Evolutionary conservation across 257 asterid genomes (phyloP).

Genomic region (Paraleonurus japonicus): DNA sequence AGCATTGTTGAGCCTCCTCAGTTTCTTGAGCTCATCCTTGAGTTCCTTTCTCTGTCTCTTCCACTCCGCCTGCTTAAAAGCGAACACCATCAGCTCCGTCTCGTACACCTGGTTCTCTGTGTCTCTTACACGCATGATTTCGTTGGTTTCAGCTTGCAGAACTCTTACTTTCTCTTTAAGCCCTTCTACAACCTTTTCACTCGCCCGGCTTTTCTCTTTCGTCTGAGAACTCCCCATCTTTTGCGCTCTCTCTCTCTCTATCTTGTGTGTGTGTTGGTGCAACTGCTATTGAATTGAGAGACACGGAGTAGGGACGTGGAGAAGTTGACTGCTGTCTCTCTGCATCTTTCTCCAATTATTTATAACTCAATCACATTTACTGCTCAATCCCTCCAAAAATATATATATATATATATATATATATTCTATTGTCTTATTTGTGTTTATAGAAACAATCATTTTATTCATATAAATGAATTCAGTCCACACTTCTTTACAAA

Average conservation of each 20-base stretch:
- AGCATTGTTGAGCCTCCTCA: too few species aligned
- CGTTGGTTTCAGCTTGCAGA: conserved; percentile 59
- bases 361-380: neutral
- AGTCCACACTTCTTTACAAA: too few species aligned
- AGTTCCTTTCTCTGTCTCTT: conserved; percentile 55
- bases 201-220: conserved; percentile 32
- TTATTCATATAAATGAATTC: too few species aligned
- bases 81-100: conserved; percentile 56
- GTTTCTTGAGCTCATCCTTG: conserved; percentile 46
- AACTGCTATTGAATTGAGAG: conserved; percentile 20
- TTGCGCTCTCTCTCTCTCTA: neutral
- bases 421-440: too few species aligned
- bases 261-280: neutral
- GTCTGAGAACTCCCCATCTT: conserved; percentile 64
- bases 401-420: too few species aligned
- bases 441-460: too few species aligned
- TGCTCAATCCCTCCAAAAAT: too few species aligned
- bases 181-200: conserved; percentile 47
- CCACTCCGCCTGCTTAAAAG: conserved; percentile 77
- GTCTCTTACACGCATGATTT: conserved; percentile 63
- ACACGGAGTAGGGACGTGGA: conserved; percentile 21
- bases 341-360: conserved; percentile 11
- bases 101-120: conserved; percentile 56
- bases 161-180: conserved; percentile 50
- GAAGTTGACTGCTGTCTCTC: conserved; percentile 18